Percentiles rank a stretch among this genome's conserved stretches.
Conservation (phyloP, 148 eudicot genomes). For the Rhododendron vialii region DNA sequence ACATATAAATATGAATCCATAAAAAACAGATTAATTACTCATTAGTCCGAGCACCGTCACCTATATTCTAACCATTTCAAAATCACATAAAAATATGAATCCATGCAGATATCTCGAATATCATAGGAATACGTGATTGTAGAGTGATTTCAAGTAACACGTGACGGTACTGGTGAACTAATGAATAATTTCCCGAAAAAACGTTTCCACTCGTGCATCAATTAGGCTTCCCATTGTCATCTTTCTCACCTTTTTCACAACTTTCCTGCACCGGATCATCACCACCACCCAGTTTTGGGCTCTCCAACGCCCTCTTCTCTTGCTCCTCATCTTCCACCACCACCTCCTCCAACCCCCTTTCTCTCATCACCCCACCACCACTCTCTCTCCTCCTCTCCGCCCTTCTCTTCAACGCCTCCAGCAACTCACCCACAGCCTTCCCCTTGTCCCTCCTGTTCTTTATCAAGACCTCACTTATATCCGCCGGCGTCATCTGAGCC, state of each 20-base stretch:
- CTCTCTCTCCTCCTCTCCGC: conserved; percentile 28
- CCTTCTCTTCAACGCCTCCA: conserved; percentile 46
- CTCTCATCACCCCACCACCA: not conserved
- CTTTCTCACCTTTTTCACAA: conserved; percentile 13
- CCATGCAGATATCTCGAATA: no score
- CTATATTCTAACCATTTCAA: no score
- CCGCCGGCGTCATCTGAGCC: conserved; percentile 89
- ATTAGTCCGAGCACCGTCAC: no score
- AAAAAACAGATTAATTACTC: no score
- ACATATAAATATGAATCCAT: no score
- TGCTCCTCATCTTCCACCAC: conserved; percentile 55
- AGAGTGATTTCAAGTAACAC: no score
- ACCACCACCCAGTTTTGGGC: conserved; percentile 22
- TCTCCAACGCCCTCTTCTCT: conserved; percentile 82
- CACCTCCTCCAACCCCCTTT: conserved; percentile 22
- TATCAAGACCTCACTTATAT: conserved; percentile 77
- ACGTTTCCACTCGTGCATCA: not conserved
- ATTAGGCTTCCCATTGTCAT: conserved; percentile 2
- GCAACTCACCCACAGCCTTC: conserved; percentile 48
- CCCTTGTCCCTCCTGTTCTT: conserved; percentile 53
- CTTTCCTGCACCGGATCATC: conserved; percentile 4
- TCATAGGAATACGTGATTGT: no score
- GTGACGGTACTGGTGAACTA: no score
- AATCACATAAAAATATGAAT: no score
- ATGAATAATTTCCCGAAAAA: not conserved